Base-by-base conservation (phyloP, 2,329 filamentous ascomycete species). In the Talaromyces sp. region DNA sequence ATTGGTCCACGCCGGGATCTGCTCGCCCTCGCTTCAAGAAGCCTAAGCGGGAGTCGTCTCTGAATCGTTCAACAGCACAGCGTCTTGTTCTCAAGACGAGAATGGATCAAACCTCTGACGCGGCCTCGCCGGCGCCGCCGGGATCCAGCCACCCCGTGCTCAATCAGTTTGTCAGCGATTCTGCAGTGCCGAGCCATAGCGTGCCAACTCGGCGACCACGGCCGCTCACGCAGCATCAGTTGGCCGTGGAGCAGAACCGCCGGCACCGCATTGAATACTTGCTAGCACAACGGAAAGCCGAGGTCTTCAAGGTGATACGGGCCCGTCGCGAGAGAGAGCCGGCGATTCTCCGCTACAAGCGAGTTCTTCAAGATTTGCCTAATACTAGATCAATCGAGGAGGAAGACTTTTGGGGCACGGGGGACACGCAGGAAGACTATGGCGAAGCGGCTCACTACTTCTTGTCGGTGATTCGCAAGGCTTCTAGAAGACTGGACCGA, bases 201-300 rank as follows among this genome's bases (percentile, higher is more conserved):
- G 57, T 65, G 58, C 67, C 70, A 46, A 69, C 71, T 53, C 75
- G 77, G 56, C 77, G 79, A 13, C 76, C 78, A 14, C 75, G 79
- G 19, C 79, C 79, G 10, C 71, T 81, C 46, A 81, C 79, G 2
- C 78, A 80, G 56, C 80, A 81, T 59, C 79, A 81, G 59, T 71
- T 80, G 56, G 79, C 80, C 24, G 75, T 81, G 5, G 78, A 81
- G 62, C 76, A 80, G 57, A 79, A 81, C 60, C 74, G 78, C 32
- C 77, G 76, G 58, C 75, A 79, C 62, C 77, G 79, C 8, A 77
- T 81, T 59, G 77, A 80, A 26, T 80, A 80, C 65, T 69, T 80
- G 9, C 69, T 81, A 13, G 73, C 75, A 26, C 76, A 78, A 62
- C 75, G 78, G 41, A 75, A 74, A 61, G 67, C 64, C 41, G 73